These are phyloP conservation scores for Royoungia palumana DNA, from an alignment of 768 basidiomycete species.

Conservation along the genomic window DNA sequence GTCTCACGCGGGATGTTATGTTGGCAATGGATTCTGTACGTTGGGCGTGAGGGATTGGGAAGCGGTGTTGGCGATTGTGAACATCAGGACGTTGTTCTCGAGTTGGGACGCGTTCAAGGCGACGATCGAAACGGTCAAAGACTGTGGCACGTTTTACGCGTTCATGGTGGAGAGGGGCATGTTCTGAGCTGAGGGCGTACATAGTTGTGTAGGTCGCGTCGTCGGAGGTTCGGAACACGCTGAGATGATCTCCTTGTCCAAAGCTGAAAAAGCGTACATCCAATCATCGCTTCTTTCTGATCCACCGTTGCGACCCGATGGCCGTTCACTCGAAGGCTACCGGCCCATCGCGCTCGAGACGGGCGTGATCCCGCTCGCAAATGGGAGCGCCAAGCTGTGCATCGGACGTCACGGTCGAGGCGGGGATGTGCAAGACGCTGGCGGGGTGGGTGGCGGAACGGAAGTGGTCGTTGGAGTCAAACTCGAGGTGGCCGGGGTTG, in stretches of 20 bases:
- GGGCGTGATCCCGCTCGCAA: constrained; percentile 74
- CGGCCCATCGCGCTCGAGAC: constrained; percentile 72
- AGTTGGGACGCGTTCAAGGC: constrained; percentile 18
- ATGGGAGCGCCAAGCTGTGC: constrained; percentile 75
- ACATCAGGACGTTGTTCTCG: constrained; percentile 10
- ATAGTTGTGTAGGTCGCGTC: too few relatives aligned
- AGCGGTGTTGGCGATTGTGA: constrained; percentile 34
- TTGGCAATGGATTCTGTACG: constrained; percentile 40
- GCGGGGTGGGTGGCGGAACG: constrained; percentile 73
- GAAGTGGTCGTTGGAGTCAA: constrained; percentile 77
- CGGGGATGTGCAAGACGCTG: constrained; percentile 71
- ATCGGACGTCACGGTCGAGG: constrained; percentile 67
- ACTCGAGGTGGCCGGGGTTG: constrained; percentile 64
- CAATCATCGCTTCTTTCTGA: constrained; percentile 57
- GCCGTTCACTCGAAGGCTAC: constrained; percentile 64
- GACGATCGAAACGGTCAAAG: constrained; percentile 2
- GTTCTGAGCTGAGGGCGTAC: constrained; percentile 8
- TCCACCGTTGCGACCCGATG: constrained; percentile 72
- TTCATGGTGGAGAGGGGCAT: constrained; percentile 11
- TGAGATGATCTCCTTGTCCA: constrained; percentile 47
- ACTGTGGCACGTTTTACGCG: constrained; percentile 12
- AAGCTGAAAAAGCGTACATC: constrained; percentile 78
- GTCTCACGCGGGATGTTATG: constrained; percentile 42
- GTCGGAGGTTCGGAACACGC: too few relatives aligned
- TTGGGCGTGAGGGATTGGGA: constrained; percentile 36